Evolutionary conservation across 192 early-diverging fungal genomes (phyloP), one percentile per base, ranked within the genome.

Genomic region (Backusella circina): DNA sequence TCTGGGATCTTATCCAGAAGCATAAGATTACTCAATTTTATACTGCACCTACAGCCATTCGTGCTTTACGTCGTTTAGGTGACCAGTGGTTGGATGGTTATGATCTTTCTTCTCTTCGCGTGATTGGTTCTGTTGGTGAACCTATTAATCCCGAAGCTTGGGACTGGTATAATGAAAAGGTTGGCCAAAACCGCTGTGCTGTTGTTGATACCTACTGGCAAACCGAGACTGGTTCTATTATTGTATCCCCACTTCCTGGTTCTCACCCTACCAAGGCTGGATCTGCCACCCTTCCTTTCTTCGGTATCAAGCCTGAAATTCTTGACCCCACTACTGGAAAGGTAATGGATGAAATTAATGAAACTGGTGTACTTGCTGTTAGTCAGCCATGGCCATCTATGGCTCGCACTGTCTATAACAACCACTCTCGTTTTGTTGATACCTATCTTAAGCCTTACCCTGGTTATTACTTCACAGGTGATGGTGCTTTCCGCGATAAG

Each of bases 121-220:
- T 97, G 41, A 90, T 98, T 26, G 97, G 96, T 69, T 93, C 94
- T 31, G 97, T 98, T 10, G 97, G 97, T 70, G 97, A 98, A 81
- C 97, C 97, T 68, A 98, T 98, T 83, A 96, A 97, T 83, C 94
- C 95, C 47, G 95, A 97, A 76, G 96, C 97, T 31, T 98, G 97
- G 97, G 85, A 90, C 72, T 98, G 97, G 97, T 98, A 98, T 86
- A 88, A 95, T 86, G 88, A 94, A 74, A 89, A 94, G 35, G 94
- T 98, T 51, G 96, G 95, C 33, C 87, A 93, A 68, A 87, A 88
- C n/a, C 89, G 90, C 65, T 97, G 96, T 84, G 89, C 94, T 16
- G 90, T 98, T 18, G 96, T 98, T 26, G 97, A 98, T 86, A 98
- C 97, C 5, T 98, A 97, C 91, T 93, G 92, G 91, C 90, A 92